Evolutionary conservation across 2,329 filamentous ascomycete genomes (phyloP), one percentile per base, ranked within the genome.

Genomic region (Penicillium frequentans): DNA sequence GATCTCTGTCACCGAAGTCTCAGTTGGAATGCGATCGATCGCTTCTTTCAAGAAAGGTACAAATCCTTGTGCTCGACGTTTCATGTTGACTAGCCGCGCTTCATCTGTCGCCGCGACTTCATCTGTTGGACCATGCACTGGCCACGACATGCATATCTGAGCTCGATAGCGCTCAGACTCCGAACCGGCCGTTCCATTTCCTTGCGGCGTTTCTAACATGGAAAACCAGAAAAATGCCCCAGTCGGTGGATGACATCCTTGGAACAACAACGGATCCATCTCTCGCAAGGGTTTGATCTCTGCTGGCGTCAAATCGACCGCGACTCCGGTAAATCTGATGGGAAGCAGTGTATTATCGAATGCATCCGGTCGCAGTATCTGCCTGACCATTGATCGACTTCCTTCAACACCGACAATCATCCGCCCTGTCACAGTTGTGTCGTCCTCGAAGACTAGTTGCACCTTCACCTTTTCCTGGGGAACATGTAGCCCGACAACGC

Each of bases 241-340:
- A 0, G 67, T 62, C 4, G 46, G 46, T 3, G 67, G 67, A 39
- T 69, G 57, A 24, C 66, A 69, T 8, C 67, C 66, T 39, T 69
- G 64, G 21, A 69, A 69, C 8, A 69, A 55, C 10, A 69, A 42
- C 64, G 85, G 73, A 61, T 75, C 83, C 39, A 82, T 77, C 0
- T 83, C 81, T 0, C 82, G 86, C 65, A 84, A 78, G 56, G 84
- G 83, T 43, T 81, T 73, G 65, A 84, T 83, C 68, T 85, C 81
- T 0, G 77, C 84, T 5, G 77, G 77, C 46, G 83, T 84, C 19
- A 79, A 77, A 29, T 65, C 58, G 0, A 68, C 60, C 1, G 62
- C 64, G 8, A 68, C 66, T 1, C 67, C 67, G 0, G 63, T 68
- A 37, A 69, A 69, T 5, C 65, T 62, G 35, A 68, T 61, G 0